phyloP scores from a whole-genome alignment of 2,329 filamentous ascomycete species.

The Pseudogymnoascus sp. region DNA sequence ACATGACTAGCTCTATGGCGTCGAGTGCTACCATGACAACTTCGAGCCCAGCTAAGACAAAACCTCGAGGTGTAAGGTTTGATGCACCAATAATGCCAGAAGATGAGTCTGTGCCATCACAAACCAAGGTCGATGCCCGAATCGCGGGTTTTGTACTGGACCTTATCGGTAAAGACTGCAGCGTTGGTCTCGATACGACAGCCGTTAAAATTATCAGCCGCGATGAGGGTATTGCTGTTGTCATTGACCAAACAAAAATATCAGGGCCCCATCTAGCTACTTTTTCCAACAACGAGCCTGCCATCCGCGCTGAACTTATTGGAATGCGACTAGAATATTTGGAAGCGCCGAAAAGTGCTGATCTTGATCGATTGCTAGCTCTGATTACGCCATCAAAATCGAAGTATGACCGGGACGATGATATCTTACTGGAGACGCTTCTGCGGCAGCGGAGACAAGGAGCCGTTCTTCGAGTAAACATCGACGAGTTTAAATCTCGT shows the following conservation, averaged over 20 bases:
- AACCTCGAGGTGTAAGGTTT: constrained; percentile 53
- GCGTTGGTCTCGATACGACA: constrained; percentile 66
- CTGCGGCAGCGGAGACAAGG: constrained; percentile 81
- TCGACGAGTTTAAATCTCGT: constrained; percentile 57
- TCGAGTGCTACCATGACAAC: constrained; percentile 55
- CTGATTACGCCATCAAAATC: constrained; percentile 88
- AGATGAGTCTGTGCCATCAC: constrained; percentile 21
- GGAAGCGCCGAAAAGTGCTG: constrained; percentile 64
- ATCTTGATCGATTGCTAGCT: constrained; percentile 74
- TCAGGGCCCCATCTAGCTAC: constrained; percentile 59
- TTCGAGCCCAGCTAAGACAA: constrained; percentile 32
- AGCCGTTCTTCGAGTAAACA: constrained; percentile 64
- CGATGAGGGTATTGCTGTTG: constrained; percentile 62
- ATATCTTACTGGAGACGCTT: constrained; percentile 90
- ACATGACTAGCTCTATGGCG: constrained; percentile 76
- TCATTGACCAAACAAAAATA: constrained; percentile 68
- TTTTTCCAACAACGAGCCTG: constrained; percentile 44
- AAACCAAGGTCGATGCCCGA: constrained; percentile 64
- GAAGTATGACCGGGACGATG: constrained; percentile 79
- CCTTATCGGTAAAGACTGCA: constrained; percentile 71
- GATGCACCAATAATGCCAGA: constrained; percentile 35
- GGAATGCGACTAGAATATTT: constrained; percentile 68
- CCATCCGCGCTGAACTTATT: constrained; percentile 54
- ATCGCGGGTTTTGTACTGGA: constrained; percentile 70
- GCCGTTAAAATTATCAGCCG: constrained; percentile 76